phyloP scores from a whole-genome alignment of 75 land plant genomes.

The Pinus albicaulis region DNA sequence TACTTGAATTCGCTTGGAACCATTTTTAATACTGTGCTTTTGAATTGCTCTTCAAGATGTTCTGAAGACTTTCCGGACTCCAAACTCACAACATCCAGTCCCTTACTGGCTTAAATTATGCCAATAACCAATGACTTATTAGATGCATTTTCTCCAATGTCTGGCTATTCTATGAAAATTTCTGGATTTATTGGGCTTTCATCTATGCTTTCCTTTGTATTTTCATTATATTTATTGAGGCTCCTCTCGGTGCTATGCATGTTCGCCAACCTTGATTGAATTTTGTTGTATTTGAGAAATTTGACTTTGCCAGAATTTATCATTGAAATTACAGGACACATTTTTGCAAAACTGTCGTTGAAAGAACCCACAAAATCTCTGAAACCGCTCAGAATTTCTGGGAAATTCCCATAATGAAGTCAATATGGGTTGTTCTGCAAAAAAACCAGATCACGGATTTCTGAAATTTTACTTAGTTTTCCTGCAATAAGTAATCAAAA shows the following conservation, averaged over 20 bases:
- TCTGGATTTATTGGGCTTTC: neutral
- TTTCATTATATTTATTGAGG: neutral
- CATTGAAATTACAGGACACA: too few species aligned
- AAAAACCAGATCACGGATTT: too few species aligned
- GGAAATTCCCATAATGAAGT: too few species aligned
- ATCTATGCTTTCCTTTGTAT: neutral
- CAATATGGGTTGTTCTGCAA: too few species aligned
- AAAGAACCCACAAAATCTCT: too few species aligned
- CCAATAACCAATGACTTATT: neutral
- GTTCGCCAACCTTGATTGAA: too few species aligned
- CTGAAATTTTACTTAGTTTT: too few species aligned
- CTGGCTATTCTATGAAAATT: neutral
- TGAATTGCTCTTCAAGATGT: neutral
- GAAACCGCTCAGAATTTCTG: too few species aligned
- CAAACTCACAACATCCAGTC: too few species aligned
- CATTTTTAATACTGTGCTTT: neutral
- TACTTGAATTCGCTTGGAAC: neutral
- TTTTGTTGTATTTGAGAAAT: too few species aligned
- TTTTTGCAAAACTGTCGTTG: too few species aligned
- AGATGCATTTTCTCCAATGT: neutral
- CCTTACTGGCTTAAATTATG: neutral
- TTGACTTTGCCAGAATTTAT: too few species aligned
- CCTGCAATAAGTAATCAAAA: constrained; percentile 55
- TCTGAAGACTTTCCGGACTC: neutral
- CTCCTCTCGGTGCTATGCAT: neutral